Conservation (phyloP, 768 basidiomycete species). For the Termitomyces heimii region DNA sequence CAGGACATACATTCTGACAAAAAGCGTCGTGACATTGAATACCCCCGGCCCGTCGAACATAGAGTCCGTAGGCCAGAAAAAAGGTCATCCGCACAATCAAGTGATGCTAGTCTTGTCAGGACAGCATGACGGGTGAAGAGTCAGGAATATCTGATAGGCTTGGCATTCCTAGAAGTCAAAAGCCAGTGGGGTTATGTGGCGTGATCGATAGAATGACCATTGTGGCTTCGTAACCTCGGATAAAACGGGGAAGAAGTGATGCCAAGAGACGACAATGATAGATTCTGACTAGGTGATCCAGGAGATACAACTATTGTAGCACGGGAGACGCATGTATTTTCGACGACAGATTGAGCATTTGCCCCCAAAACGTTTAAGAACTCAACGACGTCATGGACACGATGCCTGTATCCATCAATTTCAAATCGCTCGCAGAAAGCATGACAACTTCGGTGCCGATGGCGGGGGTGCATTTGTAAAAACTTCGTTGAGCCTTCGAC, state of each 20-base stretch:
- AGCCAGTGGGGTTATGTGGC: conserved; percentile 1
- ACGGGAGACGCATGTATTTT: neutral
- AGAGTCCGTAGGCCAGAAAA: neutral
- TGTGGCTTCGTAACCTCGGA: conserved; percentile 11
- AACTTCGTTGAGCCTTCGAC: neutral
- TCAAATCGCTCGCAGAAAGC: no score
- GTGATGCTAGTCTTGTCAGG: conserved; percentile 1
- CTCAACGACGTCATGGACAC: neutral
- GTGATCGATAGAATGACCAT: conserved; percentile 3
- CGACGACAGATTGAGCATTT: neutral
- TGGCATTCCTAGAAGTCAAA: conserved; percentile 2
- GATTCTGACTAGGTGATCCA: neutral
- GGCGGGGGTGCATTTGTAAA: neutral
- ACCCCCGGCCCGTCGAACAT: neutral
- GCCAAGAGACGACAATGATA: neutral
- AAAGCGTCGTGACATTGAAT: neutral
- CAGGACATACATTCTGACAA: neutral
- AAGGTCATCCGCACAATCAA: conserved; percentile 8
- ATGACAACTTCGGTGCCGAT: neutral
- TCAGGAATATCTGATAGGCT: neutral
- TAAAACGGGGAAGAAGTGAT: conserved; percentile 9
- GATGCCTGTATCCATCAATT: no score
- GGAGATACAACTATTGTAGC: neutral
- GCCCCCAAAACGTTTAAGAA: neutral
- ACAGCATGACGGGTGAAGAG: neutral